Evolutionary conservation across 768 basidiomycete genomes (phyloP).

Genomic region (Lactifluus piperatus): DNA sequence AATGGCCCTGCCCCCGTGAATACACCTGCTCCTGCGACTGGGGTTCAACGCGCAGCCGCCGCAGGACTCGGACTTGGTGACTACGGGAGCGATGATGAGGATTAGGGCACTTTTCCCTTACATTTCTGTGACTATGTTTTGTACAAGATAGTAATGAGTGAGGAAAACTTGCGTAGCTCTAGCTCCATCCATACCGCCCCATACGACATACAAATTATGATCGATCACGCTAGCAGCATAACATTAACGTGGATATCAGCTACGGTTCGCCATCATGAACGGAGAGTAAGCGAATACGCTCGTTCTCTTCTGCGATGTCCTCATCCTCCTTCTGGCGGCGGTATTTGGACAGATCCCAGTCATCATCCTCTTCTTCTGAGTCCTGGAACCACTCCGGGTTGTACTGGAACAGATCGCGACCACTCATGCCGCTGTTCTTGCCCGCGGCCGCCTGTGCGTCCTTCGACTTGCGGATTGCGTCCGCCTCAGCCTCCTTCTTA

Average conservation of each 20-base stretch:
- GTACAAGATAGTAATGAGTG: neutral
- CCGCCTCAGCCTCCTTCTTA: slow-evolving; percentile 88
- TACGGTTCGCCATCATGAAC: slow-evolving; percentile 29
- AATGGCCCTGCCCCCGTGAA: slow-evolving; percentile 34
- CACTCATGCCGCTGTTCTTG: slow-evolving; percentile 89
- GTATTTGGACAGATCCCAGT: slow-evolving; percentile 47
- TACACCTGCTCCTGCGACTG: slow-evolving; percentile 23
- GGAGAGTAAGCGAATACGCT: slow-evolving; percentile 39
- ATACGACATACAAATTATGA: neutral
- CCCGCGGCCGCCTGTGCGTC: slow-evolving; percentile 75
- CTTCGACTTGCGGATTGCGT: slow-evolving; percentile 75
- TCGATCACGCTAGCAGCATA: slow-evolving; percentile 8
- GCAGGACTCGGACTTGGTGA: slow-evolving; percentile 56
- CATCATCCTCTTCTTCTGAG: slow-evolving; percentile 45
- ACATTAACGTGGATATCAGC: slow-evolving; percentile 28
- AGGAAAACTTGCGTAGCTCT: neutral
- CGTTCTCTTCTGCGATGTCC: slow-evolving; percentile 44
- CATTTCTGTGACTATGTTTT: neutral
- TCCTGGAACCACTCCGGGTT: slow-evolving; percentile 93
- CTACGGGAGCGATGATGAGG: slow-evolving; percentile 73
- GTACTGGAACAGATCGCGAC: slow-evolving; percentile 95
- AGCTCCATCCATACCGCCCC: neutral
- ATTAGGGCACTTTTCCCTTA: slow-evolving; percentile 21
- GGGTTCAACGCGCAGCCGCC: slow-evolving; percentile 29
- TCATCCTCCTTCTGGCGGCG: slow-evolving; percentile 54